phyloP scores from a whole-genome alignment of 1,139 yeast genomes.

The Barnettozyma hawaiiensis region DNA sequence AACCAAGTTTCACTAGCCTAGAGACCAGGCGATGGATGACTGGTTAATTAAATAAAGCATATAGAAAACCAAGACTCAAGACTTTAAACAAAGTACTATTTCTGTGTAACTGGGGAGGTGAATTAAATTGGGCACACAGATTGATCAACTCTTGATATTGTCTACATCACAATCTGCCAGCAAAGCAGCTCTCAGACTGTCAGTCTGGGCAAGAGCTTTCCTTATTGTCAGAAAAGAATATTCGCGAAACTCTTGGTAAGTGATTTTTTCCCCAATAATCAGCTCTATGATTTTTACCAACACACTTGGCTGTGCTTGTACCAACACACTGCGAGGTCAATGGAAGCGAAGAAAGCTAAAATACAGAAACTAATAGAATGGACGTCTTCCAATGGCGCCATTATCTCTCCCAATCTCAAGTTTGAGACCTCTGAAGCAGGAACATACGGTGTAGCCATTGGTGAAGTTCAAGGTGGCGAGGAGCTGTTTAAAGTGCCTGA shows the following conservation, averaged over 20 bases:
- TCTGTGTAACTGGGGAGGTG: no score
- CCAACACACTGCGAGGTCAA: neutral
- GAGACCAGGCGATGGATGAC: no score
- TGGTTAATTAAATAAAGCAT: no score
- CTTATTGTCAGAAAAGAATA: no score
- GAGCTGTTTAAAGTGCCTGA: constrained; percentile 36
- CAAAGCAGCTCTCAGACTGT: no score
- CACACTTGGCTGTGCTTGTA: neutral
- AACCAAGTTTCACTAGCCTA: neutral
- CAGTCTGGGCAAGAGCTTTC: no score
- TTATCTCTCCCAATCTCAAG: constrained; percentile 30
- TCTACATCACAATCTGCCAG: no score
- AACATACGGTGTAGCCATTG: constrained; percentile 35
- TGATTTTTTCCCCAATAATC: neutral
- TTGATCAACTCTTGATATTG: no score
- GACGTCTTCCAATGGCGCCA: constrained; percentile 47
- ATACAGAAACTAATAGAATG: constrained; percentile 36
- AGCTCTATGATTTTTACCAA: neutral
- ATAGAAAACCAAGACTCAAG: neutral
- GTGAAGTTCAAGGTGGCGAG: constrained; percentile 6
- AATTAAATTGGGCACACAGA: no score
- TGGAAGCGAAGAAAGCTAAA: constrained; percentile 5
- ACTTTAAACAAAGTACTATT: no score
- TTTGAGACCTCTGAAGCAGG: constrained; percentile 32
- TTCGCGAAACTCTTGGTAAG: neutral